Evolutionary conservation across 768 basidiomycete species (phyloP), one percentile per base, ranked within the genome.

Genomic region (Tricholoma saponaceum): DNA sequence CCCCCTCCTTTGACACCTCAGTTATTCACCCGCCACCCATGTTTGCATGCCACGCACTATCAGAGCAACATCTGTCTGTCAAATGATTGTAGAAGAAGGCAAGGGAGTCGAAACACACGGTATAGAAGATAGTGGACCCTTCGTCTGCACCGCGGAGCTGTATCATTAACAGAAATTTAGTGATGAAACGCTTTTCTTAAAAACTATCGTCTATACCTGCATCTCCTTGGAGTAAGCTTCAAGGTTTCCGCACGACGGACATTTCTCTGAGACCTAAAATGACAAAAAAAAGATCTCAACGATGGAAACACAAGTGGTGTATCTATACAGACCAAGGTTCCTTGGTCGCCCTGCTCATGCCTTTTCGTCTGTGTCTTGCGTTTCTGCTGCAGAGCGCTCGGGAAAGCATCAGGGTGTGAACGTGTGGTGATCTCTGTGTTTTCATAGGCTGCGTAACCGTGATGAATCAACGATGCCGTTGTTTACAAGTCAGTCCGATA

Each of bases 331-430:
- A 78, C 82, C 66, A 80, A 67, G 59, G 70, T 83, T 28, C 76
- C 90, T 77, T 83, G 80, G 44, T 90, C 89, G 16, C 82, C 85
- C 28, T 79, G 79, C 35, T 88, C 86, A 61, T 92, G 89, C 16
- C 77, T 72, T 67, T 91, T 92, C 9, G 91, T 94, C 70, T 92
- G 87, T 0, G 93, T 97, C 72, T 95, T 92, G 56, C 90, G 79
- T 64, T 92, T 92, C 63, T 95, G 91, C 65, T 88, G 77, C 58
- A 98, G 72, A 0, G 87, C 82, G 25, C 92, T 95, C 0, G 97
- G 96, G 70, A 98, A 98, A 3, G 97, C 96, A 55, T 95, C 92
- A 0, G 94, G 90, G 61, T 94, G 90, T 7, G 95, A 97, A 23
- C 84, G 86, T 0, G 97, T 98, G 53, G 86, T 85, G 51, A 95